Evolutionary conservation across 2,329 filamentous ascomycete species (phyloP).

Genomic region (Calonectria pteridis): DNA sequence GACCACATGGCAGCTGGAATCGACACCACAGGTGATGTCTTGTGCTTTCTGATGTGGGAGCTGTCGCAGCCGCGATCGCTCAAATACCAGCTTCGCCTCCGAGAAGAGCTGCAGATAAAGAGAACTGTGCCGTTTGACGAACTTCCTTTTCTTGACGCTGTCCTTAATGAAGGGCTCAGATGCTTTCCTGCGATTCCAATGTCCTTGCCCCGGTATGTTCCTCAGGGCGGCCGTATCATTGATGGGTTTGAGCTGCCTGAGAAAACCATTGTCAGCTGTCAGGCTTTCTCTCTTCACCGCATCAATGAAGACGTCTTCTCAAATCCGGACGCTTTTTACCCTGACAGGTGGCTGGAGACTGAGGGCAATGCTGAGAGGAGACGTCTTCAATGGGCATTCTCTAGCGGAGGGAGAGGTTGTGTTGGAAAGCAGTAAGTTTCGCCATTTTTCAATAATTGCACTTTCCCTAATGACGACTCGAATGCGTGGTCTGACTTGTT

Average conservation of each 20-base stretch:
- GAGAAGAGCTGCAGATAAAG: conserved; percentile 63
- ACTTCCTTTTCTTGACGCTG: conserved; percentile 71
- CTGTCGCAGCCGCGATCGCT: conserved; percentile 71
- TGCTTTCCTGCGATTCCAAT: conserved; percentile 76
- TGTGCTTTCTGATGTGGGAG: conserved; percentile 80
- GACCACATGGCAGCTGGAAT: conserved; percentile 81
- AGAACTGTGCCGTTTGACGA: conserved; percentile 58
- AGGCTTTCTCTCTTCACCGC: conserved; percentile 71
- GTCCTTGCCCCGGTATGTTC: conserved; percentile 73
- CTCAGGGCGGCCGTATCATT: conserved; percentile 65
- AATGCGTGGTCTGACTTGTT: conserved; percentile 25
- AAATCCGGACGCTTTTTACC: conserved; percentile 81
- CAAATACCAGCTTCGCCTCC: conserved; percentile 64
- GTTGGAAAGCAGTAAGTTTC: conserved; percentile 74
- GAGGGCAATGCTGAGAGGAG: conserved; percentile 80
- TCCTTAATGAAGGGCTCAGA: conserved; percentile 72
- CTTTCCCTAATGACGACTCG: neutral
- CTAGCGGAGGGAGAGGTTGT: conserved; percentile 74
- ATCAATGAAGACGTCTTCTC: conserved; percentile 78
- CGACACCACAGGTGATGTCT: conserved; percentile 77
- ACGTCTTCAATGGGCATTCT: conserved; percentile 74
- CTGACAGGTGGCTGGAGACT: conserved; percentile 84
- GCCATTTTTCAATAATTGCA: conserved; percentile 25
- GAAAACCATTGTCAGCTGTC: conserved; percentile 69
- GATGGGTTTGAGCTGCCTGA: conserved; percentile 67